A percentile compares a stretch with the other conserved stretches of the same genome.
These are phyloP conservation scores for Punica granatum DNA, from an alignment of 345 rosid genomes.

Conservation along the genomic window DNA sequence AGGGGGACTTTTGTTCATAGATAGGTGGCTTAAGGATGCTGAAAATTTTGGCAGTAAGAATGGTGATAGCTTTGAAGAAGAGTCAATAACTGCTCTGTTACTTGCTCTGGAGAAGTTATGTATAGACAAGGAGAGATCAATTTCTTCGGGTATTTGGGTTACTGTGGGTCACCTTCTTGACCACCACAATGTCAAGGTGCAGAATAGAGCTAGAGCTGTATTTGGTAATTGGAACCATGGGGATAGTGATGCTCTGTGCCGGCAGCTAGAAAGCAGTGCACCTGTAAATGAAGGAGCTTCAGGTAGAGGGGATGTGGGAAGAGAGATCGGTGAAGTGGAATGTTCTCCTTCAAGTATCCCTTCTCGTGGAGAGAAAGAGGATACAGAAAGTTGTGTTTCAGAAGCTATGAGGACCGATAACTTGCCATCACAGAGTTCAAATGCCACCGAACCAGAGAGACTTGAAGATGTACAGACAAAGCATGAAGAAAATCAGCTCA, in stretches of 20 bases:
- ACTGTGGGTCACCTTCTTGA: constrained; percentile 61
- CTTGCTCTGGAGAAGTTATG: constrained; percentile 67
- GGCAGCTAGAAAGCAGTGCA: constrained; percentile 23
- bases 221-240: constrained; percentile 52
- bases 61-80: constrained; percentile 53
- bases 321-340: constrained; percentile 27
- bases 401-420: constrained; percentile 26
- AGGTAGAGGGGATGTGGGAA: constrained; percentile 15
- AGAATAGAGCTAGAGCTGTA: constrained; percentile 60
- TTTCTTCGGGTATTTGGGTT: constrained; percentile 70
- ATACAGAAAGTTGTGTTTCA: constrained; percentile 27
- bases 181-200: constrained; percentile 53
- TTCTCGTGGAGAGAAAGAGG: constrained; percentile 24
- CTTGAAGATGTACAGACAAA: constrained; percentile 29
- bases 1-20: constrained; percentile 69
- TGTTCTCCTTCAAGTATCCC: constrained; percentile 27
- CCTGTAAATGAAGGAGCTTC: constrained; percentile 22
- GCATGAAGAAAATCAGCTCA: constrained; percentile 19
- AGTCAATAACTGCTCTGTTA: constrained; percentile 59
- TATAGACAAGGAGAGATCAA: constrained; percentile 47
- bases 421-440: constrained; percentile 28
- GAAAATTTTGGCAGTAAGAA: constrained; percentile 33
- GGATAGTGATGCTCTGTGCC: constrained; percentile 19
- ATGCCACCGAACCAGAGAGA: constrained; percentile 25
- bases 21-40: constrained; percentile 73